Evolutionary conservation across 176 grass and related monocot genomes (phyloP), one percentile per base, ranked within the genome.

Genomic region (Puya raimondii): DNA sequence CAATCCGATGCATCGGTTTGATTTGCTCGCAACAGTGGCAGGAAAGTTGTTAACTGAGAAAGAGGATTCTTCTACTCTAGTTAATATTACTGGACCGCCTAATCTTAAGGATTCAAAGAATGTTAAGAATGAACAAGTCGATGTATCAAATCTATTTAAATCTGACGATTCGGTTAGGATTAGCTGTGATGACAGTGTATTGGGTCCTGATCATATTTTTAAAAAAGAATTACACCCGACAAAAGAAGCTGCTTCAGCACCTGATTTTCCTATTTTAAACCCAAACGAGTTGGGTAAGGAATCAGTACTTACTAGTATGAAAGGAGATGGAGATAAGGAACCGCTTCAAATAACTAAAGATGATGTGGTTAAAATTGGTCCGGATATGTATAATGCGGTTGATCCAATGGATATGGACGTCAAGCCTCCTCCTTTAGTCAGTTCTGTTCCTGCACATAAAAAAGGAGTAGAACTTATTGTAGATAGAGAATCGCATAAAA

Each of bases 21-120:
- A 96, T 77, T 73, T 96, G 80, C 87, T 96, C 1, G 91, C 87
- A 10, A 80, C 85, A 9, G 71, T 88, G 8, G 91, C 91, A 18
- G 85, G 76, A 73, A 77, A 48, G 1, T 68, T 96, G 50, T 77
- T 85, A 20, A 72, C 56, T 0, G 69, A 83, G 68, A 21, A 69
- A 69, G 82, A 86, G 15, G 75, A 53, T 56, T 74, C 51, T 53
- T 75, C 47, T 8, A 75, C n/a, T 75, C 51, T 70, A 29, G 74
- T 69, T 63, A 75, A 74, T 68, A 69, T 67, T 23, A 69, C 72
- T 49, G 80, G 64, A 65, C 58, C 67, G 70, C 73, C 67, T 48
- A 79, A 66, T 25, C 64, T 65, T 15, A 76, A 26, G 70, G 51
- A 53, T 48, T 50, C 65, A 53, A 67, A 64, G 72, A 64, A 42